These are phyloP conservation scores for Suillus plorans DNA, from an alignment of 768 basidiomycete species.

Conservation along the genomic window DNA sequence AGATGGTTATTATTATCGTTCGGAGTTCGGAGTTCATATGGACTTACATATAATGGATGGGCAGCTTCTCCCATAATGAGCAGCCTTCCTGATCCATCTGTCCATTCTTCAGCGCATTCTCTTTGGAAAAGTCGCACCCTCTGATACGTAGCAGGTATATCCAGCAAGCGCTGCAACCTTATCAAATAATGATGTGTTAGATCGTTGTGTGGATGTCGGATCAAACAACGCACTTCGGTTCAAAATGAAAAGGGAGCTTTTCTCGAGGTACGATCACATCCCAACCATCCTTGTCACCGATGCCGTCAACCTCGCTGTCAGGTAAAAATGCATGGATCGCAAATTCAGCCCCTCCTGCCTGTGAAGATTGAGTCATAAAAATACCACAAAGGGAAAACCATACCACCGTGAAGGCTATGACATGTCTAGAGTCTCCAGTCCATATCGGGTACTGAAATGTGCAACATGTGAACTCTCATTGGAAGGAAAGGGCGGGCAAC, in stretches of 20 bases:
- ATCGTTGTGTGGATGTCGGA: not conserved
- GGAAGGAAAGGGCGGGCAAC: not conserved
- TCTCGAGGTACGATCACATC: conserved; percentile 33
- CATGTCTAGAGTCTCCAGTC: conserved; percentile 27
- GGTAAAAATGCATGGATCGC: conserved; percentile 41
- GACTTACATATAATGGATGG: conserved; percentile 53
- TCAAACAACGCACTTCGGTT: conserved; percentile 35
- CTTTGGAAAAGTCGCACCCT: conserved; percentile 39
- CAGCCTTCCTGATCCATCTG: conserved; percentile 49
- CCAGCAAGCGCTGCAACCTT: conserved; percentile 40
- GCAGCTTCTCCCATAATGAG: conserved; percentile 62
- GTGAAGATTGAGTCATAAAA: not conserved
- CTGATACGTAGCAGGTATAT: conserved; percentile 34
- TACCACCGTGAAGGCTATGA: conserved; percentile 23
- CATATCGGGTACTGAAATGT: conserved; percentile 23
- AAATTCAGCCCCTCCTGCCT: conserved; percentile 40
- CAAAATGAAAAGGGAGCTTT: conserved; percentile 35
- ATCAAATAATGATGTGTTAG: conserved; percentile 12
- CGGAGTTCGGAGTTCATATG: not conserved
- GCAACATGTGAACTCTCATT: not conserved
- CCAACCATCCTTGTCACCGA: conserved; percentile 34
- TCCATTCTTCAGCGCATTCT: conserved; percentile 47
- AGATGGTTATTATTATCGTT: conserved; percentile 2
- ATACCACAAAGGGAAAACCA: conserved; percentile 5
- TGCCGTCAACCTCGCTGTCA: conserved; percentile 35